A percentile compares a stretch with the other conserved stretches of the same genome.
These are phyloP conservation scores for Umbellularia californica DNA, from an alignment of 164 flowering plant genomes.

Conservation along the genomic window DNA sequence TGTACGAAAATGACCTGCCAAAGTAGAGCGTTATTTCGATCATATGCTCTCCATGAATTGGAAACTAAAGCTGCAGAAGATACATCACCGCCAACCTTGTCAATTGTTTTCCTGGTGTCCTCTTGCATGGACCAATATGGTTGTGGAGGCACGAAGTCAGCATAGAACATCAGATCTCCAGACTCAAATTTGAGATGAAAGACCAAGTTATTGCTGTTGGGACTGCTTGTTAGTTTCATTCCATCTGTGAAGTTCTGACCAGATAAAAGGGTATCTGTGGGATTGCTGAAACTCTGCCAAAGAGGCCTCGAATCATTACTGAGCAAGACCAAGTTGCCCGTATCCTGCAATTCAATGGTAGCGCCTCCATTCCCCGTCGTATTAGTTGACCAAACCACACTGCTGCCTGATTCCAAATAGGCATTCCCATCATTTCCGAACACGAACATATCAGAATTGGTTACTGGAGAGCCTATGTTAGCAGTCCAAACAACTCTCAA, in stretches of 20 bases:
- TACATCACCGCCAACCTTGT: constrained; percentile 23
- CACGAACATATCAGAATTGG: constrained; percentile 37
- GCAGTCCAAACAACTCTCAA: constrained; percentile 47
- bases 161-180: constrained; percentile 43
- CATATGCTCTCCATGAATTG: constrained; percentile 48
- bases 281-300: constrained; percentile 58
- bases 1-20: constrained; percentile 40
- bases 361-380: constrained; percentile 32
- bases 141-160: constrained; percentile 43
- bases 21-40: constrained; percentile 22
- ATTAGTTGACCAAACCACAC: constrained; percentile 41
- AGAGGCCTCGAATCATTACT: constrained; percentile 23
- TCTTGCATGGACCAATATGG: constrained; percentile 49
- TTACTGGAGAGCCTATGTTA: constrained; percentile 36
- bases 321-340: constrained; percentile 45
- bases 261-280: constrained; percentile 49
- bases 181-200: constrained; percentile 35
- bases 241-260: constrained; percentile 41
- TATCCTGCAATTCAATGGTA: constrained; percentile 35
- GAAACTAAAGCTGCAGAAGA: constrained; percentile 28
- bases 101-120: constrained; percentile 31
- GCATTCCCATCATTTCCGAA: constrained; percentile 44
- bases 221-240: constrained; percentile 41
- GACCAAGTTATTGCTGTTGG: constrained; percentile 17
- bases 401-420: constrained; percentile 20